Conservation (phyloP, 1,284 basidiomycete species). For the Melampsora americana region DNA sequence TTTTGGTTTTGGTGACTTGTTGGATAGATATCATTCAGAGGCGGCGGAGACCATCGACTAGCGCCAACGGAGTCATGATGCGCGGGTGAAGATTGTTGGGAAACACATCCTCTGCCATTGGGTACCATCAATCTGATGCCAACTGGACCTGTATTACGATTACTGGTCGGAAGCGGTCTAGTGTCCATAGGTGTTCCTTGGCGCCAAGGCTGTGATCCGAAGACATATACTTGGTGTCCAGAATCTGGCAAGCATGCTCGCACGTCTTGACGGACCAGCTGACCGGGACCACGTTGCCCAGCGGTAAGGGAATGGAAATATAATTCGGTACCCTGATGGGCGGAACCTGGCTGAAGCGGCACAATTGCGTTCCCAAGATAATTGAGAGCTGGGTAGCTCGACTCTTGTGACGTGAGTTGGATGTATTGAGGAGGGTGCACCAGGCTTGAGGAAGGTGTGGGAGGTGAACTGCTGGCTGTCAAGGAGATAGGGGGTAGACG, state of each 20-base stretch:
- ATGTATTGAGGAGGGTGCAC: slow-evolving; percentile 1
- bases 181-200: slow-evolving; percentile 6
- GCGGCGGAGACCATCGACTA: not conserved
- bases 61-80: not conserved
- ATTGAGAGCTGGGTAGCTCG: not conserved
- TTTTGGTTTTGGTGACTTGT: too few relatives aligned
- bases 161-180: too few relatives aligned
- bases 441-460: slow-evolving; percentile 1
- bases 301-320: slow-evolving; percentile 26
- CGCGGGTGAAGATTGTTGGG: not conserved
- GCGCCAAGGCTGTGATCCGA: slow-evolving; percentile 7
- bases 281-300: slow-evolving; percentile 1
- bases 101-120: not conserved
- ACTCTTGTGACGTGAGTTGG: slow-evolving; percentile 3
- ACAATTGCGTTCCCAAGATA: slow-evolving; percentile 11
- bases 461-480: not conserved
- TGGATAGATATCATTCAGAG: too few relatives aligned
- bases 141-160: too few relatives aligned
- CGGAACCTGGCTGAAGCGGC: not conserved
- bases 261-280: not conserved
- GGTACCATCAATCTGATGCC: too few relatives aligned
- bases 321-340: not conserved
- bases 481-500: not conserved
- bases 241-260: not conserved
- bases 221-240: not conserved